Evolutionary conservation across 1,284 basidiomycete species (phyloP).

Genomic region (Neonothopanus nambi): DNA sequence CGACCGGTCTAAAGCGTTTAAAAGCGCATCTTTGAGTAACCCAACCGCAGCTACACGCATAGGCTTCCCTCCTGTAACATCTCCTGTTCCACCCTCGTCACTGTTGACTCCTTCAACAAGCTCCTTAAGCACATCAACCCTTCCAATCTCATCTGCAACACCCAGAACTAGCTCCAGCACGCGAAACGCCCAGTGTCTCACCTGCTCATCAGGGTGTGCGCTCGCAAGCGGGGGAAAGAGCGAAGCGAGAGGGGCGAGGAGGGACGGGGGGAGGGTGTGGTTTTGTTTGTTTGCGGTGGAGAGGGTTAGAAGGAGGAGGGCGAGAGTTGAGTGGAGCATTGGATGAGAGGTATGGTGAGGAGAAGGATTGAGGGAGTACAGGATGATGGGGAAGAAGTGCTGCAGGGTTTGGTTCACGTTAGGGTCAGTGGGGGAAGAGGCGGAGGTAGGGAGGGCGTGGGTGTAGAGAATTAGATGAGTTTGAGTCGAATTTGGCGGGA

Average conservation of each 20-base stretch:
- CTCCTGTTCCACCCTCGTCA: too few species aligned
- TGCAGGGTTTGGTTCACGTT: constrained; percentile 7
- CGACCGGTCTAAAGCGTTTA: not conserved
- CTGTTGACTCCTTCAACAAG: not conserved
- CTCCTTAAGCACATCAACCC: not conserved
- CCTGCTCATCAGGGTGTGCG: constrained; percentile 10
- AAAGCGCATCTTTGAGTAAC: constrained; percentile 9
- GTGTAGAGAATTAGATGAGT: constrained; percentile 1
- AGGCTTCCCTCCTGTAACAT: not conserved
- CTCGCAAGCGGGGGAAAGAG: constrained; percentile 9
- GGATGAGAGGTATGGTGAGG: too few species aligned
- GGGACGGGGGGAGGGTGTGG: not conserved
- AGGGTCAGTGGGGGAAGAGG: not conserved
- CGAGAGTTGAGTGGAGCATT: not conserved
- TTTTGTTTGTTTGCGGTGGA: not conserved
- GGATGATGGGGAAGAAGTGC: not conserved
- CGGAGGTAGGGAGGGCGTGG: not conserved
- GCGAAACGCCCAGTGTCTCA: constrained; percentile 12
- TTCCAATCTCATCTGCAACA: not conserved
- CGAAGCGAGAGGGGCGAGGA: constrained; percentile 5
- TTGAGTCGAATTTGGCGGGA: not conserved
- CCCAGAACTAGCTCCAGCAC: not conserved
- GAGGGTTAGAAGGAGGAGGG: constrained; percentile 1
- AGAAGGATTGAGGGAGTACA: too few species aligned
- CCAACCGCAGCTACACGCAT: constrained; percentile 13